Percentiles rank a stretch among this genome's conserved stretches.
These are phyloP conservation scores for Theileria orientalis DNA, from an alignment of 169 alveolate species.

Conservation along the genomic window DNA sequence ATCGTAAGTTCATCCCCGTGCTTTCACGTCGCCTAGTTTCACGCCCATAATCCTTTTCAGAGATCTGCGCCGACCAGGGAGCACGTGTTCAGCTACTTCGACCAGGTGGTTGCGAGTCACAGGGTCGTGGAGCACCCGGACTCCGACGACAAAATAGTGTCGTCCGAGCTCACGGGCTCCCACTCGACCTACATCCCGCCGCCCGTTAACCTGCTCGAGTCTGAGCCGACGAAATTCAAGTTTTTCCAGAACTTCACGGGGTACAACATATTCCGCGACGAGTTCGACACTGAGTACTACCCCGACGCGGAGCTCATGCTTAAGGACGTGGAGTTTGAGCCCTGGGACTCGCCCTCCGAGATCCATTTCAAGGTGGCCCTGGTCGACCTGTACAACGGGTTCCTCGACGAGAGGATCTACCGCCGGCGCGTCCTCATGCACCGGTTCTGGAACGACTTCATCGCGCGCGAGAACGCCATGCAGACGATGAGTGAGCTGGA, in stretches of 20 bases:
- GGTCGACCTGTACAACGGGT: constrained; percentile 50
- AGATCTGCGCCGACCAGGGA: background rate
- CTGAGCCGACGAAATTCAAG: constrained; percentile 18
- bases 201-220: constrained; percentile 17
- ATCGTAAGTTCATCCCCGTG: constrained; percentile 2
- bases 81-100: background rate
- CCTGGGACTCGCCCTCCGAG: constrained; percentile 61
- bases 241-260: constrained; percentile 80
- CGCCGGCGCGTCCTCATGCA: constrained; percentile 55
- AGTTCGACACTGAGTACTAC: constrained; percentile 92
- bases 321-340: constrained; percentile 92
- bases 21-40: too few species aligned
- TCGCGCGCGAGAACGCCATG: constrained; percentile 29
- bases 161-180: constrained; percentile 18
- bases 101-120: background rate
- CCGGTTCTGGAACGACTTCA: constrained; percentile 50
- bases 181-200: constrained; percentile 47
- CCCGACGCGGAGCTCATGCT: constrained; percentile 93
- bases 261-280: constrained; percentile 91
- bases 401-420: constrained; percentile 52
- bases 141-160: constrained; percentile 8
- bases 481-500: constrained; percentile 44
- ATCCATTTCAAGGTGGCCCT: constrained; percentile 52
- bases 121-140: constrained; percentile 13
- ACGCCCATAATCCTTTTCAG: too few species aligned